phyloP scores from a whole-genome alignment of 345 rosid species.

The Conringia planisiliqua region DNA sequence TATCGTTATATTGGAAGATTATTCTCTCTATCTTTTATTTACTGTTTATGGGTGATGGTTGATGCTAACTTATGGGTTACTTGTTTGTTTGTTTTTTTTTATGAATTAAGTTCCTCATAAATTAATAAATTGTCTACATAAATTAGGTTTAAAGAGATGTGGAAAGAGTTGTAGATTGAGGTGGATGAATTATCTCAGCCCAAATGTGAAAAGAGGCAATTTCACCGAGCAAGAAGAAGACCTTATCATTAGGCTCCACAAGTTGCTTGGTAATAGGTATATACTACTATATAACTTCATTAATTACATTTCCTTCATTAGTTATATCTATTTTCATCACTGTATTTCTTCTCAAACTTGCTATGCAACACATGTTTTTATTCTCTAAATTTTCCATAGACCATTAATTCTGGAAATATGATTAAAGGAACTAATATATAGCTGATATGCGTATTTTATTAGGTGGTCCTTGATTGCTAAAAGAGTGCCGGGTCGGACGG shows the following conservation, averaged over 20 bases:
- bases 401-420: not conserved
- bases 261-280: constrained; percentile 61
- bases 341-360: not conserved
- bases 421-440: not conserved
- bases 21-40: not conserved
- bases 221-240: constrained; percentile 60
- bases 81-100: not conserved
- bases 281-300: not conserved
- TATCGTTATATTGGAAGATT: not conserved
- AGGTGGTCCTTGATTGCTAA: constrained; percentile 76
- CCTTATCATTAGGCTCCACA: constrained; percentile 61
- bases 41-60: not conserved
- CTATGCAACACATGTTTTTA: not conserved
- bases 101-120: not conserved
- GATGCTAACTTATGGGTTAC: not conserved
- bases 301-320: not conserved
- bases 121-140: not conserved
- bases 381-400: not conserved
- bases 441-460: not conserved
- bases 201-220: constrained; percentile 45
- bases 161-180: constrained; percentile 71
- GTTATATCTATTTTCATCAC: not conserved
- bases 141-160: constrained; percentile 54
- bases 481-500: constrained; percentile 70
- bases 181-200: constrained; percentile 64